phyloP scores from a whole-genome alignment of 2,329 filamentous ascomycete species.

The Aspergillus nomiae region DNA sequence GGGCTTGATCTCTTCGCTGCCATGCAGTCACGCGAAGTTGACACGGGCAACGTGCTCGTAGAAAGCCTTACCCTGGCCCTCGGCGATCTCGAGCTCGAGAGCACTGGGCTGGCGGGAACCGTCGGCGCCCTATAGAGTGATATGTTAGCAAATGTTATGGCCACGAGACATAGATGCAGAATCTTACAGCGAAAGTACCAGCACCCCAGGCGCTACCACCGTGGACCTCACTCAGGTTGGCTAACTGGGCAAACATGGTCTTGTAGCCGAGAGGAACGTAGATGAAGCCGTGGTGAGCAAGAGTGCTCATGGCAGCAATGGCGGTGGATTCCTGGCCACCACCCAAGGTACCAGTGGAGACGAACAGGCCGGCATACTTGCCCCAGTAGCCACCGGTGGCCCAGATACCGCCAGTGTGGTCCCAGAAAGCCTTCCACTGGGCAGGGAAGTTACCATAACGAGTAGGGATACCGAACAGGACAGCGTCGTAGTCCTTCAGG shows the following conservation, averaged over 20 bases:
- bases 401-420: constrained; percentile 87
- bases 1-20: constrained; percentile 41
- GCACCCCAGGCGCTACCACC: constrained; percentile 92
- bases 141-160: neutral
- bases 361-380: constrained; percentile 89
- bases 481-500: constrained; percentile 78
- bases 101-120: constrained; percentile 78
- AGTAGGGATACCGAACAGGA: constrained; percentile 93
- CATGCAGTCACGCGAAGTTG: constrained; percentile 77
- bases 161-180: neutral
- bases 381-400: constrained; percentile 72
- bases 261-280: constrained; percentile 95
- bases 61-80: constrained; percentile 81
- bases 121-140: constrained; percentile 56
- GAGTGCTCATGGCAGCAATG: constrained; percentile 77
- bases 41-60: constrained; percentile 74
- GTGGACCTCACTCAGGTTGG: constrained; percentile 75
- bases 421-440: constrained; percentile 88
- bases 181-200: constrained; percentile 76
- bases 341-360: constrained; percentile 80
- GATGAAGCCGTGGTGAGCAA: constrained; percentile 91
- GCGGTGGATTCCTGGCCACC: constrained; percentile 93
- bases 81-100: constrained; percentile 77
- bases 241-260: constrained; percentile 69
- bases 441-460: constrained; percentile 96